phyloP scores from a whole-genome alignment of 768 basidiomycete genomes.

The Trametes punicea region DNA sequence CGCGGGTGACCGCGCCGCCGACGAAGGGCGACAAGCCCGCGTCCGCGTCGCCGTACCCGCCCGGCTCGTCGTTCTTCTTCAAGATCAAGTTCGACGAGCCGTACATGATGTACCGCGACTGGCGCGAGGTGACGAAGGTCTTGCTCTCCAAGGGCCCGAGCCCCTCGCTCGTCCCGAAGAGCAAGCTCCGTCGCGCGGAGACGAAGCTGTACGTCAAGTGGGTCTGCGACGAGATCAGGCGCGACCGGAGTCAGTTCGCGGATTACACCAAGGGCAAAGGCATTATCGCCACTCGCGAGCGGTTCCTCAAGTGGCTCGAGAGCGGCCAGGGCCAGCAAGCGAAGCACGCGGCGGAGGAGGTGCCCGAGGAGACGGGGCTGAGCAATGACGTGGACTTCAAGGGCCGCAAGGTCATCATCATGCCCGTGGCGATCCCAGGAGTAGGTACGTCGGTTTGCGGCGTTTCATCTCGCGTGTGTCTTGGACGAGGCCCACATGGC shows the following conservation, averaged over 20 bases:
- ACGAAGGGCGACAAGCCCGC: slow-evolving; percentile 29
- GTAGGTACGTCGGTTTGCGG: slow-evolving; percentile 62
- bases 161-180: slow-evolving; percentile 47
- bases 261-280: slow-evolving; percentile 71
- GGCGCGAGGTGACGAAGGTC: slow-evolving; percentile 88
- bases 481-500: neutral
- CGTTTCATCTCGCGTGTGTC: neutral
- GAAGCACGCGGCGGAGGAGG: slow-evolving; percentile 25
- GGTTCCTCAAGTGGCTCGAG: slow-evolving; percentile 69
- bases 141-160: slow-evolving; percentile 47
- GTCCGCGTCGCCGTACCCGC: slow-evolving; percentile 60
- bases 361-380: slow-evolving; percentile 29
- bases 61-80: slow-evolving; percentile 93
- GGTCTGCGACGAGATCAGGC: slow-evolving; percentile 74
- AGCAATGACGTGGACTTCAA: slow-evolving; percentile 27
- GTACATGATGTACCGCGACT: slow-evolving; percentile 98
- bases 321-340: slow-evolving; percentile 42
- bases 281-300: slow-evolving; percentile 79
- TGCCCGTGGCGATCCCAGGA: slow-evolving; percentile 89
- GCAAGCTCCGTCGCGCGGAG: slow-evolving; percentile 73
- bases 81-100: slow-evolving; percentile 99
- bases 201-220: slow-evolving; percentile 78
- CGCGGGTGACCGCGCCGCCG: slow-evolving; percentile 50
- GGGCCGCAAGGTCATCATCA: slow-evolving; percentile 75
- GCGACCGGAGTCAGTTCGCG: slow-evolving; percentile 56